A percentile compares a stretch with the other conserved stretches of the same genome.
Conservation (phyloP, 495 filamentous ascomycete species). For the Ascodesmis nigricans region DNA sequence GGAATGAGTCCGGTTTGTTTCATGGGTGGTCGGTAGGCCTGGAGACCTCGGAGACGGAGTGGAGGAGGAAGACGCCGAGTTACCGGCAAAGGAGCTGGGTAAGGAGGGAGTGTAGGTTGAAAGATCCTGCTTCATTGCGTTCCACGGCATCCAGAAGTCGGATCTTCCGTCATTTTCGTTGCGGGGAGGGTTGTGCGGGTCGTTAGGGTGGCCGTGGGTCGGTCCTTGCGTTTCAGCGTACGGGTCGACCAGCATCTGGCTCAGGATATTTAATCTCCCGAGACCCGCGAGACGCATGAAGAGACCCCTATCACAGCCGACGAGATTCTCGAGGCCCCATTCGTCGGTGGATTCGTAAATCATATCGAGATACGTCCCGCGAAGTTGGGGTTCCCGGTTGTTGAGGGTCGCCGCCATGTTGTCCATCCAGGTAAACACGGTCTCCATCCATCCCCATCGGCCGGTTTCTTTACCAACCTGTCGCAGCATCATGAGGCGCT, state of each 20-base stretch:
- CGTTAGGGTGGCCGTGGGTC: slow-evolving; percentile 3
- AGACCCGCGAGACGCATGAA: slow-evolving; percentile 60
- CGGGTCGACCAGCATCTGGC: slow-evolving; percentile 42
- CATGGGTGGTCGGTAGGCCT: slow-evolving; percentile 17
- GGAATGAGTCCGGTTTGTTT: slow-evolving; percentile 23
- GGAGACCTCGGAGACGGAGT: slow-evolving; percentile 7
- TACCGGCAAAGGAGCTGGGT: too few species aligned
- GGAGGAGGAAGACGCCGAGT: slow-evolving; percentile 15
- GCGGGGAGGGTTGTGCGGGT: slow-evolving; percentile 14
- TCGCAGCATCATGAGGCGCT: slow-evolving; percentile 69
- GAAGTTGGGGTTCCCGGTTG: slow-evolving; percentile 74
- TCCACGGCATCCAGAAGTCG: slow-evolving; percentile 16
- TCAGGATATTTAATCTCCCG: slow-evolving; percentile 71
- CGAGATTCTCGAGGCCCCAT: slow-evolving; percentile 63
- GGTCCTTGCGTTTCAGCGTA: background rate
- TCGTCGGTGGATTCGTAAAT: slow-evolving; percentile 43
- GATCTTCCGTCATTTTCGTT: slow-evolving; percentile 17
- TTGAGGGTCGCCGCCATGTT: slow-evolving; percentile 86
- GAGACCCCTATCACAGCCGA: slow-evolving; percentile 63
- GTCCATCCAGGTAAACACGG: slow-evolving; percentile 91
- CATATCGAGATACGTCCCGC: slow-evolving; percentile 44
- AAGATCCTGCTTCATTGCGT: slow-evolving; percentile 17
- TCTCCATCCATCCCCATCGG: slow-evolving; percentile 62
- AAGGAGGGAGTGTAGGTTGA: slow-evolving; percentile 12
- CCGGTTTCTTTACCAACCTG: slow-evolving; percentile 45